Conservation (phyloP, 2,329 filamentous ascomycete genomes). For the Chaetothyriales sp. region DNA sequence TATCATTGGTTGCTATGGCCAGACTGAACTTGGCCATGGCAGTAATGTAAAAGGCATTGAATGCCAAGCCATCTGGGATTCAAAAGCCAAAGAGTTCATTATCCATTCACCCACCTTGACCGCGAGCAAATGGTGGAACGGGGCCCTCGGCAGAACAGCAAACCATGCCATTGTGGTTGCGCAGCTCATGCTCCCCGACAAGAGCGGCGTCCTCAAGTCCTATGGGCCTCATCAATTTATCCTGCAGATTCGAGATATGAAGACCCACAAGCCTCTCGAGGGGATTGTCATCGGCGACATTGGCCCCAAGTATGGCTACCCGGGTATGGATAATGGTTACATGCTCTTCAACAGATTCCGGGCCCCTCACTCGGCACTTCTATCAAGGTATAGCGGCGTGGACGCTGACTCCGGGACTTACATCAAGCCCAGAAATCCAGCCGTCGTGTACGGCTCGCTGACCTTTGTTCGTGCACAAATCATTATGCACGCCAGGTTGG, state of each 20-base stretch:
- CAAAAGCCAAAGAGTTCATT: constrained; percentile 31
- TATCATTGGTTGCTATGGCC: constrained; percentile 38
- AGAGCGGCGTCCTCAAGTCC: constrained; percentile 22
- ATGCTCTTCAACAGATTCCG: constrained; percentile 38
- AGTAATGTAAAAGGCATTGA: constrained; percentile 39
- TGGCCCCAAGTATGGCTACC: constrained; percentile 42
- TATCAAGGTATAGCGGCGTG: constrained; percentile 35
- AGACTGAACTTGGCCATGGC: constrained; percentile 39
- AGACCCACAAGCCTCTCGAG: constrained; percentile 33
- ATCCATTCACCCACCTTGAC: constrained; percentile 39
- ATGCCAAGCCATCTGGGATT: constrained; percentile 34
- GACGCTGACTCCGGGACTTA: constrained; percentile 33
- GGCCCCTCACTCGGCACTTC: constrained; percentile 35
- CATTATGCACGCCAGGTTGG: constrained; percentile 34
- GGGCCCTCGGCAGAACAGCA: constrained; percentile 37
- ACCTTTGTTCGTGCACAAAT: constrained; percentile 32
- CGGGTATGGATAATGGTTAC: constrained; percentile 40
- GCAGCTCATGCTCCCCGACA: constrained; percentile 34
- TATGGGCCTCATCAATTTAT: constrained; percentile 40
- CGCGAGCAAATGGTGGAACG: constrained; percentile 43
- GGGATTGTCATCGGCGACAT: constrained; percentile 41
- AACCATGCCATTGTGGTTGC: constrained; percentile 42
- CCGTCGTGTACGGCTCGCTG: constrained; percentile 37
- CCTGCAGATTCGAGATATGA: constrained; percentile 36
- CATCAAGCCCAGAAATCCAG: constrained; percentile 32